Evolutionary conservation across 1,284 basidiomycete species (phyloP).

Genomic region (Psilocybe mexicana): DNA sequence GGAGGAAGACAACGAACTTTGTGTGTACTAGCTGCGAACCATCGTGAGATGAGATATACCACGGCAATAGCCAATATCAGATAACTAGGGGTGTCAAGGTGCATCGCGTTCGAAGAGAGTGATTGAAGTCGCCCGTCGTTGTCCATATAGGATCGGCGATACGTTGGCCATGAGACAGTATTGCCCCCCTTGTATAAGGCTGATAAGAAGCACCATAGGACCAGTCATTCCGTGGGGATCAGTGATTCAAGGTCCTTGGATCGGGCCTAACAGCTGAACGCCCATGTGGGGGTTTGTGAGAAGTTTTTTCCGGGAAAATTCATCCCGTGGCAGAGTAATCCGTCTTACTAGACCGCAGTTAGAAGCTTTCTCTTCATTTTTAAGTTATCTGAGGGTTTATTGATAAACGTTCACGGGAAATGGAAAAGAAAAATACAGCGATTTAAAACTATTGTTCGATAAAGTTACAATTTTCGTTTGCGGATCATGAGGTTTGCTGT

Average conservation of each 20-base stretch:
- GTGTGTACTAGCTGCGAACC: neutral
- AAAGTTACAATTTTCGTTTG: constrained; percentile 2
- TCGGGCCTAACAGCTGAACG: neutral
- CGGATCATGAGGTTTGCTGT: constrained; percentile 30
- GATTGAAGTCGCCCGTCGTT: neutral
- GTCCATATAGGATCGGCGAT: no score
- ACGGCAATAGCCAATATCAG: neutral
- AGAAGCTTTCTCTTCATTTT: neutral
- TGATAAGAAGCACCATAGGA: no score
- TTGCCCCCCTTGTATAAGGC: no score
- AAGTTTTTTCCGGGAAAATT: neutral
- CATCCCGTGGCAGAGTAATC: neutral
- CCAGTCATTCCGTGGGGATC: no score
- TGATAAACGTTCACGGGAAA: no score
- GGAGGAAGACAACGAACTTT: neutral
- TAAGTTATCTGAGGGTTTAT: neutral
- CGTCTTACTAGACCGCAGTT: neutral
- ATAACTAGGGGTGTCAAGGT: neutral
- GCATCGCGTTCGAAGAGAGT: neutral
- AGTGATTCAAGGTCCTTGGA: neutral
- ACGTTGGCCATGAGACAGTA: no score
- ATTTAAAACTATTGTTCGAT: neutral
- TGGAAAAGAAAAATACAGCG: no score
- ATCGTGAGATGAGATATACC: neutral
- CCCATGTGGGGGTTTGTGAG: neutral